These are phyloP conservation scores for Plenodomus lindquistii DNA, from an alignment of 2,329 filamentous ascomycete genomes.

Conservation along the genomic window DNA sequence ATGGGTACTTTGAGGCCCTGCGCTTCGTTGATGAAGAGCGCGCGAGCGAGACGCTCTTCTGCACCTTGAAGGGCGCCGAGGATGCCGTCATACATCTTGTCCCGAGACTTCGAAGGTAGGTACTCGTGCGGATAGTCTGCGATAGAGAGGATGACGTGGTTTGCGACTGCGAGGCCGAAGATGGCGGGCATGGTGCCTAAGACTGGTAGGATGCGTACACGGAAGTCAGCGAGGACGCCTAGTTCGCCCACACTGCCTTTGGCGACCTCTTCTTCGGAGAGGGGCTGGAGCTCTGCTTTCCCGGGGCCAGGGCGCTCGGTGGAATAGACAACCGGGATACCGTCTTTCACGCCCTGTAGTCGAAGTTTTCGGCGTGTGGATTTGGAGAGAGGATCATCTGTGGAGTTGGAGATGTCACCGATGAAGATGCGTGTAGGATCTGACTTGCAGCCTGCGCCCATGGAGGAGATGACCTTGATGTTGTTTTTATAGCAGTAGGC, in stretches of 20 bases:
- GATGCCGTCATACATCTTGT: slow-evolving; percentile 91
- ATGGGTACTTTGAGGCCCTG: slow-evolving; percentile 80
- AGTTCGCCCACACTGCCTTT: slow-evolving; percentile 87
- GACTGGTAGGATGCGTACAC: slow-evolving; percentile 91
- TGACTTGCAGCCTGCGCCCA: slow-evolving; percentile 96
- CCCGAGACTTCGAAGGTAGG: slow-evolving; percentile 75
- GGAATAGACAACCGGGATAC: slow-evolving; percentile 90
- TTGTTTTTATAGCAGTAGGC: slow-evolving; percentile 81
- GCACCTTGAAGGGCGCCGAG: slow-evolving; percentile 73
- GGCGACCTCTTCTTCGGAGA: slow-evolving; percentile 83
- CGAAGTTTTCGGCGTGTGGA: slow-evolving; percentile 81
- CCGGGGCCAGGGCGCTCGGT: slow-evolving; percentile 88
- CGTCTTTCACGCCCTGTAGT: slow-evolving; percentile 73
- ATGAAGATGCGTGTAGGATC: slow-evolving; percentile 82
- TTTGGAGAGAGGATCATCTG: slow-evolving; percentile 85
- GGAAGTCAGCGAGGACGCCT: slow-evolving; percentile 87
- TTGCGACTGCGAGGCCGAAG: slow-evolving; percentile 89
- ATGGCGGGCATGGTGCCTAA: slow-evolving; percentile 96
- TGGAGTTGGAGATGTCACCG: slow-evolving; percentile 85
- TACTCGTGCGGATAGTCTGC: slow-evolving; percentile 85
- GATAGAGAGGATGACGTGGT: slow-evolving; percentile 86
- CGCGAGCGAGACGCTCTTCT: slow-evolving; percentile 74
- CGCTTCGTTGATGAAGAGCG: slow-evolving; percentile 56
- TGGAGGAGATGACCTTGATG: slow-evolving; percentile 85
- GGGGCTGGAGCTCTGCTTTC: slow-evolving; percentile 85